Evolutionary conservation across 1,284 basidiomycete genomes (phyloP).

Genomic region (Cryptococcus sp.): DNA sequence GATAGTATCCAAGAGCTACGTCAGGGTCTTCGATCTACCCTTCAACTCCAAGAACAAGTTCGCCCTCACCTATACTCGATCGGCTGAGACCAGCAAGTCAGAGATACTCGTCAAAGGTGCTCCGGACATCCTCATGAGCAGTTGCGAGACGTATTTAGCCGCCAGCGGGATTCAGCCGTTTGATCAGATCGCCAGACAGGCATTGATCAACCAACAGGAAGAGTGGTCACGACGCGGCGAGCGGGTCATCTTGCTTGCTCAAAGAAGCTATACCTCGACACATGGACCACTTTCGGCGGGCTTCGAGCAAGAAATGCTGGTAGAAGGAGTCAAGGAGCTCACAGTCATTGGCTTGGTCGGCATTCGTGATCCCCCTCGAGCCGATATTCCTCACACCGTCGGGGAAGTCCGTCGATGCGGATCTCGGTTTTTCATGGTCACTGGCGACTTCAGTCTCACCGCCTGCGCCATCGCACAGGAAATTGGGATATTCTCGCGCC

Average conservation of each 20-base stretch:
- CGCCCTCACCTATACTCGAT: slow-evolving; percentile 54
- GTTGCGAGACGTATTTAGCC: slow-evolving; percentile 50
- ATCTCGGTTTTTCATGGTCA: slow-evolving; percentile 65
- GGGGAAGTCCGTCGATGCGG: slow-evolving; percentile 60
- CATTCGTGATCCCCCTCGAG: slow-evolving; percentile 62
- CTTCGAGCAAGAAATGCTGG: too few species aligned
- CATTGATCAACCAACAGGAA: slow-evolving; percentile 53
- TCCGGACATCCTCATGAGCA: slow-evolving; percentile 58
- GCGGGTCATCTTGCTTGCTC: slow-evolving; percentile 51
- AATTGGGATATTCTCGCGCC: slow-evolving; percentile 60
- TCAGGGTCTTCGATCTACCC: slow-evolving; percentile 47
- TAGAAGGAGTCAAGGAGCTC: slow-evolving; percentile 41
- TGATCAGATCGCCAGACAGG: slow-evolving; percentile 24
- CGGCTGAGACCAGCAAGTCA: not conserved
- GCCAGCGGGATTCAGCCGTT: slow-evolving; percentile 51
- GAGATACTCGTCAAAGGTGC: slow-evolving; percentile 53
- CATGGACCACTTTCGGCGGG: too few species aligned
- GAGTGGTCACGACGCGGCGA: slow-evolving; percentile 60
- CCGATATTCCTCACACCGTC: slow-evolving; percentile 59
- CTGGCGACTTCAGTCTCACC: slow-evolving; percentile 58
- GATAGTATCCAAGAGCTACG: not conserved
- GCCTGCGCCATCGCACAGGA: slow-evolving; percentile 59
- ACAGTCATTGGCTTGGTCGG: slow-evolving; percentile 62
- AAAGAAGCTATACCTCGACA: not conserved
- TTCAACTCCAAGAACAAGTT: slow-evolving; percentile 66